Evolutionary conservation across 108 stramenopile species (phyloP).

Genomic region (Cylindrotheca closterium): DNA sequence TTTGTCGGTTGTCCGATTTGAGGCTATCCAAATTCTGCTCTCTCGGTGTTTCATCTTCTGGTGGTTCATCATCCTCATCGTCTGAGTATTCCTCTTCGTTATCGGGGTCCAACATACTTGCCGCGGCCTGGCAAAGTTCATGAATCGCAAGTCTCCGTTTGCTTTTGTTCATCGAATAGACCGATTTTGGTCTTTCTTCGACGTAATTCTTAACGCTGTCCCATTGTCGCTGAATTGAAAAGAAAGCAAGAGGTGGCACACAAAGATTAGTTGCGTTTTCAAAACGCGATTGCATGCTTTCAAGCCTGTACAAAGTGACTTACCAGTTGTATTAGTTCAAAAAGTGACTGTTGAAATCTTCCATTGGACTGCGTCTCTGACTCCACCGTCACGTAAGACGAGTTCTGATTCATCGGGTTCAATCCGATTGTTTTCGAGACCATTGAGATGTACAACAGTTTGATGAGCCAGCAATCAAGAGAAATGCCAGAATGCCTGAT

Average conservation of each 20-base stretch:
- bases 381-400: too few relatives aligned
- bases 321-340: conserved; percentile 6
- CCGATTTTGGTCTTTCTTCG: conserved; percentile 8
- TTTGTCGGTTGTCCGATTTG: conserved; percentile 1
- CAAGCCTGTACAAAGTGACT: neutral
- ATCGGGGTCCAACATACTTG: neutral
- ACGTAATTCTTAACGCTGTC: conserved; percentile 6
- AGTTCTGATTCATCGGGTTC: too few relatives aligned
- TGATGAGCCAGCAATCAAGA: too few relatives aligned
- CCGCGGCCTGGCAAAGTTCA: conserved; percentile 20
- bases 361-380: neutral
- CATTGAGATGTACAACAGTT: too few relatives aligned
- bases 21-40: neutral
- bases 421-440: too few relatives aligned
- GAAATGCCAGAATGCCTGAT: too few relatives aligned
- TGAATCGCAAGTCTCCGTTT: conserved; percentile 23
- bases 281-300: neutral
- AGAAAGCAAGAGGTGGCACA: too few relatives aligned
- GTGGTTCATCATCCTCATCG: conserved; percentile 29
- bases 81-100: conserved; percentile 24
- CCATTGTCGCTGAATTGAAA: conserved; percentile 19
- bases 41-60: too few relatives aligned
- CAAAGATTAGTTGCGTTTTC: neutral
- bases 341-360: neutral
- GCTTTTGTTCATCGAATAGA: conserved; percentile 8